Percentiles rank a stretch among this genome's conserved stretches.
phyloP scores from a whole-genome alignment of 495 filamentous ascomycete genomes.

The Neurospora sp. region DNA sequence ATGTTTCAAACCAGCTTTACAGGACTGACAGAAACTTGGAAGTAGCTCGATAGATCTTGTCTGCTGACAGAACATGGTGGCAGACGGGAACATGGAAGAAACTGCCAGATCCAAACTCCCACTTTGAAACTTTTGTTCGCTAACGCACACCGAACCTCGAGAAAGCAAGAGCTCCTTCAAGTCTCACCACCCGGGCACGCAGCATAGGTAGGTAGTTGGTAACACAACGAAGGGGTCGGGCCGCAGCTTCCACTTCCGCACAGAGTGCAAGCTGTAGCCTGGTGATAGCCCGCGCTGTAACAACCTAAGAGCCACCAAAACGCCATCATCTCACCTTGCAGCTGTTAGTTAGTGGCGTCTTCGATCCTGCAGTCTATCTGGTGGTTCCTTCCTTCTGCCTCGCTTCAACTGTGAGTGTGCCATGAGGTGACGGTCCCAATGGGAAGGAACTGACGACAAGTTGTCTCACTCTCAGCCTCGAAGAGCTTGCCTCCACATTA shows the following conservation, averaged over 20 bases:
- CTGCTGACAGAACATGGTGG: not conserved
- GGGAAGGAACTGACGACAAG: not conserved
- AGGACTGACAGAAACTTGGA: slow-evolving; percentile 1
- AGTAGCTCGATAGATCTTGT: not conserved
- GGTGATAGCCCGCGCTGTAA: not conserved
- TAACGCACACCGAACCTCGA: not conserved
- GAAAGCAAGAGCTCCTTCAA: not conserved
- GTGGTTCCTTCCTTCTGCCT: not conserved
- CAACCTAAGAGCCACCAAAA: not conserved
- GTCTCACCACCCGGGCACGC: not conserved
- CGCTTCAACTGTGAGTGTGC: not conserved
- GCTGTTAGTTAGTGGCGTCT: not conserved
- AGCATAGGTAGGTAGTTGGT: not conserved
- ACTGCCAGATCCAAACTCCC: not conserved
- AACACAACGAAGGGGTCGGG: not conserved
- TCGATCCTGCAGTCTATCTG: not conserved
- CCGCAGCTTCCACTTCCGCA: not conserved
- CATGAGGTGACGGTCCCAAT: not conserved
- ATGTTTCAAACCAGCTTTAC: not conserved
- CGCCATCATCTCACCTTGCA: not conserved
- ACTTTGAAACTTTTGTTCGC: not conserved
- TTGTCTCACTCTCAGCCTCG: not conserved
- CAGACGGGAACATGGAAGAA: not conserved
- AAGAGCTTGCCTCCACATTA: not conserved
- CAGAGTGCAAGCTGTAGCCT: not conserved